Evolutionary conservation across 805 yeast genomes (phyloP), one percentile per base, ranked within the genome.

Genomic region (Hanseniaspora hatyaiensis): DNA sequence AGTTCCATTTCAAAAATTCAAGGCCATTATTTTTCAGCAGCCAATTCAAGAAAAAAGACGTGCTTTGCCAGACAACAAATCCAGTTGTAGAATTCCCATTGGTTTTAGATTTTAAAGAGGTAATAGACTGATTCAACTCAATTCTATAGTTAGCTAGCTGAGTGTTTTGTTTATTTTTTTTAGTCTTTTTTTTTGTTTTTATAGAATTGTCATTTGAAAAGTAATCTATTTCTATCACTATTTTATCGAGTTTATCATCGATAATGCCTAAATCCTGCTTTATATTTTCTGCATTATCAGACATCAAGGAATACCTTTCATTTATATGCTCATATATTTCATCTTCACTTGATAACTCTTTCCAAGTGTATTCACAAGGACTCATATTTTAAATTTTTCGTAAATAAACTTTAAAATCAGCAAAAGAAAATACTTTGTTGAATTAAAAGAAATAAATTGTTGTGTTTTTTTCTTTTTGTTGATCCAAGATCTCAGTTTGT

Each of bases 41-140:
- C 67, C 67, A 63, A 29, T 52, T 54, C n/a, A 59, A 19, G 38
- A 63, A 62, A 44, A 59, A 59, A 2, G 60, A 60, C 1, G 65
- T 55, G 1, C 64, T 60, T 6, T 61, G 57, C 67, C 67, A 63
- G 8, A 62, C 50, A 4, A 63, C 66, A 49, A 56, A 63, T 5
- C 67, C 67, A 3, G 67, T 63, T 2, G 67, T 63, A 13, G 67
- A 63, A 43, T 62, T 63, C 19, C 54, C 54, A 41, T 62, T 63
- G 29, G 58, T 59, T 12, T 45, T 51, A 0, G 67, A 63, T 33
- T 53, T 52, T 8, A 63, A 49, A 22, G 59, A 53, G 1, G 64
- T 51, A 8, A 62, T 41, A 1, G 60, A 55, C 50, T 63, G 66
- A 23, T 55, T 54, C n/a, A 63, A 34, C 6, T 37, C 45, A 13